Conservation (phyloP, 768 basidiomycete genomes). For the Kwoniella dejecticola region DNA sequence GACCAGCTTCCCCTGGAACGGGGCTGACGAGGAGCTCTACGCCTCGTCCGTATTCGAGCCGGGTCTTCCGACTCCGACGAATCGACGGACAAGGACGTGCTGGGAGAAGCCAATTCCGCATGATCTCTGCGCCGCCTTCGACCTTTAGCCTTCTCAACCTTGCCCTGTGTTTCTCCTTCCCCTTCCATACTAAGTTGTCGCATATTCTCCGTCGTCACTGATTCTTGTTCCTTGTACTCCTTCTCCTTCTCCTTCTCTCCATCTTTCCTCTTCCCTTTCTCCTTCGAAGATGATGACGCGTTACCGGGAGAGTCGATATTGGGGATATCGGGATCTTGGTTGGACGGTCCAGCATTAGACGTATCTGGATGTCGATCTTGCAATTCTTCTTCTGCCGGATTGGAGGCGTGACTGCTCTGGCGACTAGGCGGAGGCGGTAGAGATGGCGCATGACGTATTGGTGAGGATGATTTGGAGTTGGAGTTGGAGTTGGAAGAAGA, state of each 20-base stretch:
- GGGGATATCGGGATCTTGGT: slow-evolving; percentile 45
- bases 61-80: slow-evolving; percentile 18
- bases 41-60: not conserved
- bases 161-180: slow-evolving; percentile 13
- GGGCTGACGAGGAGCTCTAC: slow-evolving; percentile 11
- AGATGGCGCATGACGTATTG: too few species aligned
- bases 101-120: slow-evolving; percentile 23
- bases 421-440: not conserved
- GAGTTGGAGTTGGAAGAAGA: too few species aligned
- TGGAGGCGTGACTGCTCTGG: not conserved
- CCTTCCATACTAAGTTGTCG: slow-evolving; percentile 9
- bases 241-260: not conserved
- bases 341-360: slow-evolving; percentile 32
- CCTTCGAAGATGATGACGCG: not conserved
- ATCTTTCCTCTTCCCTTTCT: not conserved
- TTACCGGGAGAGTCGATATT: slow-evolving; percentile 18
- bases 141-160: not conserved
- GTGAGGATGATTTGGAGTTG: too few species aligned
- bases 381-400: not conserved
- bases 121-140: slow-evolving; percentile 7
- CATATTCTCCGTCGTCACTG: slow-evolving; percentile 27
- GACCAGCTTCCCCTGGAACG: slow-evolving; percentile 24
- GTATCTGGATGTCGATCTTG: slow-evolving; percentile 11
- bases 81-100: slow-evolving; percentile 12
- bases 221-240: not conserved